Conservation (phyloP, 768 basidiomycete species). For the Cystofilobasidium bisporidii region DNA sequence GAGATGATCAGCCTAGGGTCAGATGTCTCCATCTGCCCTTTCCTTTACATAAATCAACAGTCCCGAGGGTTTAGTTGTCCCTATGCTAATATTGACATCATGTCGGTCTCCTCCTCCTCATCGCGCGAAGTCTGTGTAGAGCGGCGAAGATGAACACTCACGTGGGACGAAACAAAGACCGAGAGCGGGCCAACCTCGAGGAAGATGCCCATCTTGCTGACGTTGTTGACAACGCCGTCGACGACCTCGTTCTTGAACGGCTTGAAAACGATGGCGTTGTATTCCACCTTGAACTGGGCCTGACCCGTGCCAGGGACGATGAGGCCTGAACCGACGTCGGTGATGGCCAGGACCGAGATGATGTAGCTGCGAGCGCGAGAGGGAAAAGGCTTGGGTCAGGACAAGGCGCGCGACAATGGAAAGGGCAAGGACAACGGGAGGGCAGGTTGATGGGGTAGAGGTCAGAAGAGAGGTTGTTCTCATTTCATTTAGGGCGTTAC, state of each 20-base stretch:
- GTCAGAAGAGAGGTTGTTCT: constrained; percentile 27
- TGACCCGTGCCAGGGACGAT: constrained; percentile 84
- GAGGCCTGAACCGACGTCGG: constrained; percentile 86
- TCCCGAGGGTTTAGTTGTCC: constrained; percentile 38
- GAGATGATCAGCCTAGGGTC: background rate
- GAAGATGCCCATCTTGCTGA: constrained; percentile 99
- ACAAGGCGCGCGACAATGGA: background rate
- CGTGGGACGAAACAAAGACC: constrained; percentile 93
- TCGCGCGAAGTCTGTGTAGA: constrained; percentile 54
- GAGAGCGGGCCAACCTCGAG: constrained; percentile 88
- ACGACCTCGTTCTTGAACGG: constrained; percentile 99
- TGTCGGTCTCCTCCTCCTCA: constrained; percentile 19
- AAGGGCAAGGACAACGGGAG: background rate
- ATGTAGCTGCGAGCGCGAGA: constrained; percentile 35
- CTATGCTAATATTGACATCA: constrained; percentile 42
- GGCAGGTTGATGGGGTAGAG: background rate
- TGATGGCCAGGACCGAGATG: constrained; percentile 46
- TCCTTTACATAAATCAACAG: constrained; percentile 41
- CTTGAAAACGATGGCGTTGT: constrained; percentile 95
- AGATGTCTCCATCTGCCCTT: constrained; percentile 33
- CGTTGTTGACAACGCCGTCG: constrained; percentile 88
- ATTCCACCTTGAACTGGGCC: constrained; percentile 88
- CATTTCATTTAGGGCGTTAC: constrained; percentile 28
- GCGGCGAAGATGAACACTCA: constrained; percentile 40
- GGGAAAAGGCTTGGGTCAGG: constrained; percentile 18